phyloP scores from a whole-genome alignment of 2,329 filamentous ascomycete genomes.

The Cordyceps tenuipes region DNA sequence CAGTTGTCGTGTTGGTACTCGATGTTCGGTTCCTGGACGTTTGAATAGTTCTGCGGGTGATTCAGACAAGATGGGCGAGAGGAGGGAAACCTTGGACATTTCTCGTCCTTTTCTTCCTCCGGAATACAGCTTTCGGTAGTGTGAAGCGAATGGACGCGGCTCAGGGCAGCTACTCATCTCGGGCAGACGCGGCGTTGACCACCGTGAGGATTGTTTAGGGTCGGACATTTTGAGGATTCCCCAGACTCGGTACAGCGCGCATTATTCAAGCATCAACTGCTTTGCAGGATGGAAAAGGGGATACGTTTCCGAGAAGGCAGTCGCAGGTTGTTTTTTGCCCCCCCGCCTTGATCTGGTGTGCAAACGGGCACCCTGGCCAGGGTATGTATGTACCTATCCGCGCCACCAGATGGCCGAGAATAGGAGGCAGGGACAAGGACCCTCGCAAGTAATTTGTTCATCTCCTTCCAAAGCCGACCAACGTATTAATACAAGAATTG shows the following conservation, averaged over 20 bases:
- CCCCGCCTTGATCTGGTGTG: background rate
- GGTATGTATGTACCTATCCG: background rate
- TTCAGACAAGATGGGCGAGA: background rate
- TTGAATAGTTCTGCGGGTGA: background rate
- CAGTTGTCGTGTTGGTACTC: background rate
- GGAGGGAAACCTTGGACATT: background rate
- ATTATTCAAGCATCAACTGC: accelerated
- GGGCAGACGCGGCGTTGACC: background rate
- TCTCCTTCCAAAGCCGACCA: background rate
- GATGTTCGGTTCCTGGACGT: background rate
- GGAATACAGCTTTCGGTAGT: background rate
- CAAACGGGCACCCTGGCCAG: background rate
- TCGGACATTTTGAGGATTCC: background rate
- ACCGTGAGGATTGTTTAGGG: background rate
- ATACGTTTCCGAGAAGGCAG: background rate
- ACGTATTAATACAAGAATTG: background rate
- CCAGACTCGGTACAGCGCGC: background rate
- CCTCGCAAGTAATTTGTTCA: background rate
- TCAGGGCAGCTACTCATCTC: background rate
- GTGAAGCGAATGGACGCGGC: background rate
- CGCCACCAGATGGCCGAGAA: background rate
- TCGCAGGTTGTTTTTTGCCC: background rate
- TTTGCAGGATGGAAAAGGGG: background rate
- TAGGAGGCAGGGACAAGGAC: background rate
- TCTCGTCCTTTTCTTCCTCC: background rate